Percentiles rank a stretch among this genome's conserved stretches.
Evolutionary conservation across 2,329 filamentous ascomycete genomes (phyloP).

Genomic region (Pseudocercospora cruenta): DNA sequence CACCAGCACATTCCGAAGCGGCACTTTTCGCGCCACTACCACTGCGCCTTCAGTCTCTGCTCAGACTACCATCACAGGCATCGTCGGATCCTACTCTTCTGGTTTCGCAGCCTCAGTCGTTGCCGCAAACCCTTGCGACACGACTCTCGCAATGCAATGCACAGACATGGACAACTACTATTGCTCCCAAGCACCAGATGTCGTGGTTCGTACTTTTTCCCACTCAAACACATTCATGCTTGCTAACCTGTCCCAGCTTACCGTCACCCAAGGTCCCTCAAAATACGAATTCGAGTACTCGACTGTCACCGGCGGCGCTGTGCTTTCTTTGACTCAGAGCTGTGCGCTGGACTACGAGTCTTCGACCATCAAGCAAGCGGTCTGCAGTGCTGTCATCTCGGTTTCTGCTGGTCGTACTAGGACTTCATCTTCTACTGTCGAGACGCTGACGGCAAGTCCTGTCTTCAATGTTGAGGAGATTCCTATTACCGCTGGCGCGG

Average conservation of each 20-base stretch:
- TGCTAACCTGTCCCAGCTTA: constrained; percentile 5
- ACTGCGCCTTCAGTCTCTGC: background rate
- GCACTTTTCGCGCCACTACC: background rate
- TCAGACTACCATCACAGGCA: constrained; percentile 15
- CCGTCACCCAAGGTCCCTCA: constrained; percentile 17
- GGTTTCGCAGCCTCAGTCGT: constrained; percentile 12
- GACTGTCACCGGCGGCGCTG: constrained; percentile 9
- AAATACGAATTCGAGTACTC: constrained; percentile 16
- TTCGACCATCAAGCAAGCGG: constrained; percentile 1
- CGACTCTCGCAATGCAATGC: constrained; percentile 9
- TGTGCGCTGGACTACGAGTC: constrained; percentile 4
- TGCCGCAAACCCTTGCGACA: constrained; percentile 13
- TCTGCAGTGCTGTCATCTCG: constrained; percentile 7
- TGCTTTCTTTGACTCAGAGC: constrained; percentile 3
- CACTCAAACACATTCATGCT: background rate
- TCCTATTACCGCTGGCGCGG: constrained; percentile 23
- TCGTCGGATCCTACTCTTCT: constrained; percentile 5
- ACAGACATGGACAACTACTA: background rate
- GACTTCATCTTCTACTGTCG: background rate
- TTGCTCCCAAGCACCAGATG: constrained; percentile 9
- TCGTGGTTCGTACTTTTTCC: constrained; percentile 2
- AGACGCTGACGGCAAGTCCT: background rate
- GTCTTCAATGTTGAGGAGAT: constrained; percentile 17
- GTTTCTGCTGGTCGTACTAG: constrained; percentile 6
- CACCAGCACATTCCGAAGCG: background rate